Base-by-base conservation (phyloP, 2,329 filamentous ascomycete genomes). In the Dothistroma septosporum region DNA sequence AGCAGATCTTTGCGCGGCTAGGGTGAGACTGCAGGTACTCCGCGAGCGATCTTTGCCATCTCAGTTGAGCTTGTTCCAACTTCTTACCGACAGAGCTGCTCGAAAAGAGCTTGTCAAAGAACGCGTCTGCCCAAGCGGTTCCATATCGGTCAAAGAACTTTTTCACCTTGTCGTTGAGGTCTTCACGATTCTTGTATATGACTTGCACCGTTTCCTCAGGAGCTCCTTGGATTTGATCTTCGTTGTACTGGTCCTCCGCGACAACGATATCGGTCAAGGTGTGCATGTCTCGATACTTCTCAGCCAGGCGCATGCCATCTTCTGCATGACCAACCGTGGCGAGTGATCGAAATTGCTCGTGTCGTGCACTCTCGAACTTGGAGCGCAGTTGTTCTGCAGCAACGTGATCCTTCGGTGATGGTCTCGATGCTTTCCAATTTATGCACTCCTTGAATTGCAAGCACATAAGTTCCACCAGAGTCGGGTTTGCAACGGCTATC, bases 31-130 rank as follows among this genome's bases (percentile, higher is more conserved):
- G 85, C 53, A 99, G 80, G 69, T 92, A 99, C 55, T 82, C 81
- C 0, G 91, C 96, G 58, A 96, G 83, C 69, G 86, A 88, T 55
- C 84, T 77, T 66, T 86, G 86, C 72, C 72, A 74, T 69, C 92
- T 89, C 59, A 86, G 78, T 28, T 87, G 80, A 61, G 90, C 90
- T 72, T 82, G 69, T 68, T 87, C 83, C 57, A 99, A 81, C 31
- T 66, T 86, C 81, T 48, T 90, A 81, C 50, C 88, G 24, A 68
- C 68, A 16, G 57, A 50, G 83, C 58, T 85, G 83, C 68, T 84
- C 83, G 35, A 84, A 57, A 97, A 87, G 58, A 93, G 82, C 64
- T 88, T 87, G 60, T 90, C 85, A 74, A 96, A 97, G 63, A 91
- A 89, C 0, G 91, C 89, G 67, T 87, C 87, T 3, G 88, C 87